Evolutionary conservation across 192 early-diverging fungal genomes (phyloP), one percentile per base, ranked within the genome.

Genomic region (Coemansia erecta): DNA sequence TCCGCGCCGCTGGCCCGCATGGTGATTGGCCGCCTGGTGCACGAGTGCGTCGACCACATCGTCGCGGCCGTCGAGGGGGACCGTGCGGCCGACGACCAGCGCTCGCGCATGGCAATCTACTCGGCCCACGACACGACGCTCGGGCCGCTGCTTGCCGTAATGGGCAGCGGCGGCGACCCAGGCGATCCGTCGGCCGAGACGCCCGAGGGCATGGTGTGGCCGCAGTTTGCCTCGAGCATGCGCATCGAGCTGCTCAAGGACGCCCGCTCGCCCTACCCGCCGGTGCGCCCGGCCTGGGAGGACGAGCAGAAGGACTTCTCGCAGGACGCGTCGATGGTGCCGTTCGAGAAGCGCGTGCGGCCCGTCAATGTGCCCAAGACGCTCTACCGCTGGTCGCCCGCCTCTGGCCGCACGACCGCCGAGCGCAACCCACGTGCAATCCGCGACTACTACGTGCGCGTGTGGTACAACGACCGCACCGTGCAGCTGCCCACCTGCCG

Each of bases 81-180:
- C 60, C 76, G 76, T 22, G 59, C 53, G n/a, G 58, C 46, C 17
- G 7, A 8, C 28, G 28, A 17, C 21, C 18, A 24, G 37, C 28
- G 44, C 13, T 15, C 17, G 41, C 44, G 53, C 35, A 73, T 73
- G 71, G 56, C 64, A 4, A 66, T 81, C 39, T 76, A 72, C 64
- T 81, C 78, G 35, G 73, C 72, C 41, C 78, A 81, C 54, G 78
- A 81, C 59, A 69, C 69, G 13, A 76, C 78, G 4, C 21, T 81
- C n/a, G 68, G 63, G 6, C 68, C 72, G 19, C 63, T 81, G 50
- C 62, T 76, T n/a, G 62, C 70, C 12, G 57, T 41, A 14, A 55
- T 81, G 60, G 62, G 73, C 35, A 50, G 48, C 24, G 24, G n/a
- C 22, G 53, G 61, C 17, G 61, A 70, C 12, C 10, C 57, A 7